Evolutionary conservation across 1,284 basidiomycete species (phyloP).

Genomic region (Rhodotorula sp.): DNA sequence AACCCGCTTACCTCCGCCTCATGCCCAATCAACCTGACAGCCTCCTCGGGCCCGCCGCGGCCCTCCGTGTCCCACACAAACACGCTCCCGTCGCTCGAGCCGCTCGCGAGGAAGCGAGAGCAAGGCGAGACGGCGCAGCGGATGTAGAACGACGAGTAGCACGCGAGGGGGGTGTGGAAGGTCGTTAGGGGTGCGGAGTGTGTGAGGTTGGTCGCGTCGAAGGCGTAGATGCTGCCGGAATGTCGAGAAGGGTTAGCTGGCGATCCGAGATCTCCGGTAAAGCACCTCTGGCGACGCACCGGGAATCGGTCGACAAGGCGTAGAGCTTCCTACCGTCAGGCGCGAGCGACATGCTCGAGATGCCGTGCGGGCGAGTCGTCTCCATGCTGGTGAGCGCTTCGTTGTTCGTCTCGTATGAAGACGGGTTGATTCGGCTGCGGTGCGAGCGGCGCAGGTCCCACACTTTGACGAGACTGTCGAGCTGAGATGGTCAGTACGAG

Average conservation of each 20-base stretch:
- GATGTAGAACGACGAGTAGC: slow-evolving; percentile 40
- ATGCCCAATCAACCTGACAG: slow-evolving; percentile 36
- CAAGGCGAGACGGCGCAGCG: slow-evolving; percentile 42
- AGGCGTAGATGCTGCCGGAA: slow-evolving; percentile 38
- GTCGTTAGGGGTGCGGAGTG: slow-evolving; percentile 30
- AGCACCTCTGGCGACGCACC: slow-evolving; percentile 16
- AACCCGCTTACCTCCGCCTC: slow-evolving; percentile 39
- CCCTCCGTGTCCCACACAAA: slow-evolving; percentile 38
- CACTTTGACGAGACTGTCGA: slow-evolving; percentile 39
- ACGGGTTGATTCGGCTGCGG: slow-evolving; percentile 44
- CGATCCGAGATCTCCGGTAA: neutral
- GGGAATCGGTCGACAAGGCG: slow-evolving; percentile 40
- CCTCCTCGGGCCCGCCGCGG: slow-evolving; percentile 11
- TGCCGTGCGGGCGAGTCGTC: slow-evolving; percentile 39
- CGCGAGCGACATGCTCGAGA: slow-evolving; percentile 40
- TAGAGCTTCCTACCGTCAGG: slow-evolving; percentile 42
- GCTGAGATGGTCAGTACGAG: neutral
- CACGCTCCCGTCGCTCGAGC: slow-evolving; percentile 31
- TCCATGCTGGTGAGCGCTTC: slow-evolving; percentile 25
- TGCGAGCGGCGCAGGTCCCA: slow-evolving; percentile 45
- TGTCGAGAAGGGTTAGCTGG: neutral
- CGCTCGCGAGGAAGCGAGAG: slow-evolving; percentile 41
- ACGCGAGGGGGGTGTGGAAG: slow-evolving; percentile 20
- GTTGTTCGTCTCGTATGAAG: slow-evolving; percentile 36
- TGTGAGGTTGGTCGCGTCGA: slow-evolving; percentile 38